Evolutionary conservation across 73 alveolate genomes (phyloP), one percentile per base, ranked within the genome.

Genomic region (Paramecium caudatum): DNA sequence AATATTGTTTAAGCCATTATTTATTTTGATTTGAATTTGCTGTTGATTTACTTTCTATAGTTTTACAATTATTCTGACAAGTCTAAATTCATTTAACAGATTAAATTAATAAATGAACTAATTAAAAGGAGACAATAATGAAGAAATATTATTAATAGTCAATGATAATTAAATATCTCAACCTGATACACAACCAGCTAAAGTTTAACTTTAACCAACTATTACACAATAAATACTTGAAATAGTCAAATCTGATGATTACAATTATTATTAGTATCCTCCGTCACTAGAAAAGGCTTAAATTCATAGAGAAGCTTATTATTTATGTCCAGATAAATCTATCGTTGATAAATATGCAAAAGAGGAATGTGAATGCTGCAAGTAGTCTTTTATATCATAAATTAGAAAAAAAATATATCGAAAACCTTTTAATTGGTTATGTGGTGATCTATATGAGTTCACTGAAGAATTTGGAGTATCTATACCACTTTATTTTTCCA

Each of bases 1-100:
- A 55, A 55, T 16, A 23, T 55, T 27, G 80, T 55, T 55, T 55
- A 23, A 55, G 80, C 80, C 80, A 55, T 55, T 1, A 55, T 23
- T 55, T 55, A 55, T 23, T 55, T 55, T 55, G 80, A 55, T 55
- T 55, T 55, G 46, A 55, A 55, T 19, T 55, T 55, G n/a, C 30
- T 55, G 46, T 55, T 21, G 12, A 55, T 55, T 43, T 55, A 19
- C 37, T 55, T 27, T 55, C 80, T 55, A 41, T 55, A 23, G n/a
- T 55, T 23, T 55, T 55, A 21, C 0, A 21, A 55, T 55, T 55
- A 23, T 55, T 55, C 23, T 21, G 46, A 55, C 19, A 55, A 43
- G 30, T 55, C 46, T 55, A 55, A 55, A 55, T 23, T 55, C 80
- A 55, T 55, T 55, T 55, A 55, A 55, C 25, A 55, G 45, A 55